phyloP scores from a whole-genome alignment of 1,284 basidiomycete species.

The Ceraceosorus guamensis region DNA sequence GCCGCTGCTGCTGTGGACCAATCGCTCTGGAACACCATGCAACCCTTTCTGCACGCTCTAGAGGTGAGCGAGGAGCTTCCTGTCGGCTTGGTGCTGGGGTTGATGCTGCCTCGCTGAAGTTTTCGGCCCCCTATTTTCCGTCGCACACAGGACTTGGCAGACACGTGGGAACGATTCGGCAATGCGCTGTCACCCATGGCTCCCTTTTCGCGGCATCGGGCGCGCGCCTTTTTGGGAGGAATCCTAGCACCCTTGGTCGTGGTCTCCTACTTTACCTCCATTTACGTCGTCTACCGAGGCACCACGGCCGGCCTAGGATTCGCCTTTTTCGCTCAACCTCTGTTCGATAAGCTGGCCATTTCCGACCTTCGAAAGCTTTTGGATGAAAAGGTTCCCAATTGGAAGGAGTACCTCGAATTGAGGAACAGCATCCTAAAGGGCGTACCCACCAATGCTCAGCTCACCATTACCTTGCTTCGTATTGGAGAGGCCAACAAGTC shows the following conservation, averaged over 20 bases:
- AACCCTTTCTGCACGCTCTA: slow-evolving; percentile 52
- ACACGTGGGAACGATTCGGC: slow-evolving; percentile 50
- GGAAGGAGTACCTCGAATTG: slow-evolving; percentile 48
- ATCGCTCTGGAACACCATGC: slow-evolving; percentile 44
- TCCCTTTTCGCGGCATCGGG: slow-evolving; percentile 46
- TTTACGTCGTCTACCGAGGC: slow-evolving; percentile 51
- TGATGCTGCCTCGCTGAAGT: too few relatives aligned
- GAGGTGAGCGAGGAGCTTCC: slow-evolving; percentile 51
- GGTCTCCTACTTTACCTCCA: slow-evolving; percentile 51
- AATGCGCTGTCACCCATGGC: slow-evolving; percentile 51
- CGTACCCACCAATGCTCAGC: slow-evolving; percentile 58
- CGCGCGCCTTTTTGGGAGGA: slow-evolving; percentile 45
- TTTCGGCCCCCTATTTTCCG: too few relatives aligned
- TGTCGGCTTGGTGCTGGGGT: too few relatives aligned
- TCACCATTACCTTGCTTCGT: slow-evolving; percentile 55
- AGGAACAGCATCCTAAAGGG: slow-evolving; percentile 53
- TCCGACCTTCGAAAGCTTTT: slow-evolving; percentile 48
- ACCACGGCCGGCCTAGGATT: slow-evolving; percentile 53
- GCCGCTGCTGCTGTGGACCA: slow-evolving; percentile 26
- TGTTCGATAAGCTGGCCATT: slow-evolving; percentile 49
- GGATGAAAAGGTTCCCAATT: slow-evolving; percentile 53
- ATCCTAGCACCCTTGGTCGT: slow-evolving; percentile 48
- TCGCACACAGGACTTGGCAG: slow-evolving; percentile 18
- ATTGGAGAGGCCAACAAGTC: slow-evolving; percentile 53
- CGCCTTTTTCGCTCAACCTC: slow-evolving; percentile 55